A percentile compares a stretch with the other conserved stretches of the same genome.
phyloP scores from a whole-genome alignment of 2,329 filamentous ascomycete genomes.

The Rutstroemia sp. region DNA sequence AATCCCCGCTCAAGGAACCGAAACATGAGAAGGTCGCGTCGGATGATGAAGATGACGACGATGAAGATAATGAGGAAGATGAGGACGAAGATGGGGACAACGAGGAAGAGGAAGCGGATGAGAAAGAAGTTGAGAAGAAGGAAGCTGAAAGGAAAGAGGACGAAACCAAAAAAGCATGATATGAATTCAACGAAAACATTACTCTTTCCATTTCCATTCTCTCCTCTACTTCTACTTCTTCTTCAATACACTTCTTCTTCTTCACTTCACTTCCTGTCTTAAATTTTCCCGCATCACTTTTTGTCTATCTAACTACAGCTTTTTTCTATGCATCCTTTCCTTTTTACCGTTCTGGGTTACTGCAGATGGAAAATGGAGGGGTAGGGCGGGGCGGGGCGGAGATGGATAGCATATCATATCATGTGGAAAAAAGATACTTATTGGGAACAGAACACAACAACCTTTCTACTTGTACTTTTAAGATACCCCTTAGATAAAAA shows the following conservation, averaged over 20 bases:
- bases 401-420: too few species aligned
- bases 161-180: background rate
- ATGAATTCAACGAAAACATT: background rate
- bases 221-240: background rate
- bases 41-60: background rate
- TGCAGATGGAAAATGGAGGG: too few species aligned
- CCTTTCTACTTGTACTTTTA: background rate
- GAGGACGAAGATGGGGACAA: background rate
- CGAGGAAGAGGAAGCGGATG: background rate
- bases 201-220: background rate
- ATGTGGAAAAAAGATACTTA: background rate
- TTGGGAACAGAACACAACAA: background rate
- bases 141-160: background rate
- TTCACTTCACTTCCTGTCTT: too few species aligned
- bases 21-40: background rate
- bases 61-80: background rate
- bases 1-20: background rate
- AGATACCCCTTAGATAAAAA: background rate
- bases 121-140: background rate
- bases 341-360: too few species aligned
- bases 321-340: too few species aligned
- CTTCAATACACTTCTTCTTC: background rate
- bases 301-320: too few species aligned
- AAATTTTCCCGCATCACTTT: too few species aligned
- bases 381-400: too few species aligned